Conservation (phyloP, 352 stramenopile species). For the Phytophthora europaea region DNA sequence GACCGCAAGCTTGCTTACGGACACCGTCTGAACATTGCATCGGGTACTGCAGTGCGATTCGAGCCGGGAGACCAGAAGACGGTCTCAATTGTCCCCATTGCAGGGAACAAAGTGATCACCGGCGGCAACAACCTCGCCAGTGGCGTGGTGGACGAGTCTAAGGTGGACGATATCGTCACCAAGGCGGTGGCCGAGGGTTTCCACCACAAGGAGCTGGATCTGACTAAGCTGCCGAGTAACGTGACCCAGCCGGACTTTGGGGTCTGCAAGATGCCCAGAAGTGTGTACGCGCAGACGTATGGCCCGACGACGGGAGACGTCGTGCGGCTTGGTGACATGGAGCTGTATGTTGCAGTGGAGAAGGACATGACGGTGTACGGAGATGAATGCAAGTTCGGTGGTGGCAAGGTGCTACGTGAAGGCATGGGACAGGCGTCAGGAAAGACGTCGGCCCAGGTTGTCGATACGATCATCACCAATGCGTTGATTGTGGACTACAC, state of each 20-base stretch:
- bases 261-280: constrained; percentile 66
- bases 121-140: constrained; percentile 92
- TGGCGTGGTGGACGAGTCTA: constrained; percentile 73
- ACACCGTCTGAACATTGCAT: constrained; percentile 95
- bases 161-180: constrained; percentile 67
- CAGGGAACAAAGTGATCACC: constrained; percentile 87
- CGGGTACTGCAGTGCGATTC: constrained; percentile 95
- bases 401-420: constrained; percentile 93
- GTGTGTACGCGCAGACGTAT: constrained; percentile 92
- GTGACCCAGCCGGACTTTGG: constrained; percentile 42
- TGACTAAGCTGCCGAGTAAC: constrained; percentile 31
- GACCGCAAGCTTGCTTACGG: constrained; percentile 93
- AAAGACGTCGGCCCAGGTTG: constrained; percentile 51
- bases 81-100: constrained; percentile 95
- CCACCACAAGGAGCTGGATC: constrained; percentile 62
- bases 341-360: constrained; percentile 93
- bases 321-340: constrained; percentile 95
- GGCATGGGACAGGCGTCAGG: constrained; percentile 82
- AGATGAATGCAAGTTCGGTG: constrained; percentile 96
- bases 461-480: constrained; percentile 98
- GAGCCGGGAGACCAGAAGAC: constrained; percentile 97
- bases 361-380: constrained; percentile 86
- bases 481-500: constrained; percentile 96
- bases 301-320: constrained; percentile 96
- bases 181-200: constrained; percentile 64